phyloP scores from a whole-genome alignment of 129 eudicot genomes.

The carrot (Daucus carota) region DNA sequence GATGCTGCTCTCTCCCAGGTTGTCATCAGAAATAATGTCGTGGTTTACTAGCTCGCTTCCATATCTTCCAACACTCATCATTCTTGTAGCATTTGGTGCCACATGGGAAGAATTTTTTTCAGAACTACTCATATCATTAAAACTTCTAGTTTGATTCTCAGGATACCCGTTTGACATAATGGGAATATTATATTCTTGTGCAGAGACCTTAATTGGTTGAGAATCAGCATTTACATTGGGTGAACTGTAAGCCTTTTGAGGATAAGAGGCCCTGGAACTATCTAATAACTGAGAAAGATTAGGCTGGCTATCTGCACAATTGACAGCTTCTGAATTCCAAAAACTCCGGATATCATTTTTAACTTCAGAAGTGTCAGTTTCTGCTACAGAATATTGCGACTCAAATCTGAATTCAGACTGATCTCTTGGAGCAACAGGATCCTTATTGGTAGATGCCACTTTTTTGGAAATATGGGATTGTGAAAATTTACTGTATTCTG shows the following conservation, averaged over 20 bases:
- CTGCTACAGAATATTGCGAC: slow-evolving; percentile 22
- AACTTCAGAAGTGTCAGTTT: slow-evolving; percentile 30
- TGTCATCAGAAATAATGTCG: slow-evolving; percentile 13
- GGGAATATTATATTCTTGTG: slow-evolving; percentile 21
- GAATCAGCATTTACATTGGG: slow-evolving; percentile 20
- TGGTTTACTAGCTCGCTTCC: slow-evolving; percentile 21
- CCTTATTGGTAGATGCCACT: neutral
- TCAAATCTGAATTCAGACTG: slow-evolving; percentile 28
- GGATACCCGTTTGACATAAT: slow-evolving; percentile 31
- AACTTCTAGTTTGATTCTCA: slow-evolving; percentile 19
- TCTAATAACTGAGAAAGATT: slow-evolving; percentile 34
- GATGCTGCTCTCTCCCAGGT: slow-evolving; percentile 74
- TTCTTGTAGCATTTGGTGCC: slow-evolving; percentile 25
- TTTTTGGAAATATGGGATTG: slow-evolving; percentile 15
- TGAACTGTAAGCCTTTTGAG: slow-evolving; percentile 14
- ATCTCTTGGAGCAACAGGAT: slow-evolving; percentile 18
- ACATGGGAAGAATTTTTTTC: slow-evolving; percentile 25
- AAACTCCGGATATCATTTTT: slow-evolving; percentile 63
- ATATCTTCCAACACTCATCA: slow-evolving; percentile 29
- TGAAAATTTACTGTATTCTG: slow-evolving; percentile 31
- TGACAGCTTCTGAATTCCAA: slow-evolving; percentile 56
- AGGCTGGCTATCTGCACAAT: slow-evolving; percentile 23
- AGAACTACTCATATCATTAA: slow-evolving; percentile 16
- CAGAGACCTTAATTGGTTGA: slow-evolving; percentile 26
- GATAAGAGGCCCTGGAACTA: slow-evolving; percentile 20